Evolutionary conservation across 108 stramenopile species (phyloP), one percentile per base, ranked within the genome.

Genomic region (Hondaea fermentalgiana): DNA sequence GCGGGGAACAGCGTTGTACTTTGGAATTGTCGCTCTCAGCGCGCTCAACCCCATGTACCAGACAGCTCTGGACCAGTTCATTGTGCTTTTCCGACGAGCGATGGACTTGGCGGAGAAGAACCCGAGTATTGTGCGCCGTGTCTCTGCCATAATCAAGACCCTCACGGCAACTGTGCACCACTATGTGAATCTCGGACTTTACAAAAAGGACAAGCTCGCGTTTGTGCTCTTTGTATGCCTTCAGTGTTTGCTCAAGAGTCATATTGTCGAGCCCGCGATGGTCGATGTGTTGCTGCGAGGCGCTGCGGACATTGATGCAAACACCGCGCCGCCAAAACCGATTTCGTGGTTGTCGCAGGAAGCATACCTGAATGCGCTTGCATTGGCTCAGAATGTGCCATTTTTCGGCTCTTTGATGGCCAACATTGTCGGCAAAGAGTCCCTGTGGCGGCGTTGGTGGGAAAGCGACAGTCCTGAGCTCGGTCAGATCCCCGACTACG

Each of bases 1-100:
- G 25, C 88, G 93, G 49, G 93, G 93, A 5, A 53, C 87, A 14
- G 92, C 92, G 23, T 60, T 93, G 51, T 93, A 93, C 88, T 93
- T 93, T 60, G 23, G 72, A 44, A 88, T 93, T 69, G 92, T 92
- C 28, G 92, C 92, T 23, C 89, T 93, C 88, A 44, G 44, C 44
- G 35, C 87, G 87, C 89, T 92, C 43, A 93, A 93, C 89, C 58
- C 76, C 44, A 93, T 93, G 93, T 93, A 93, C 90, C 92, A 93
- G 71, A 92, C 93, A 6, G 71, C 58, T 28, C 83, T 93, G 10
- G 92, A 91, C 35, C 93, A 93, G 87, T 93, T 93, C 91, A 76
- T 91, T 57, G 45, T 35, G 21, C 45, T 92, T 35, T 93, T 93
- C 87, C 53, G 89, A 19, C 5, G 25, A 25, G 58, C 89, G 35